A percentile compares a stretch with the other conserved stretches of the same genome.
phyloP scores from a whole-genome alignment of 768 basidiomycete species.

The Lactarius hatsudake region DNA sequence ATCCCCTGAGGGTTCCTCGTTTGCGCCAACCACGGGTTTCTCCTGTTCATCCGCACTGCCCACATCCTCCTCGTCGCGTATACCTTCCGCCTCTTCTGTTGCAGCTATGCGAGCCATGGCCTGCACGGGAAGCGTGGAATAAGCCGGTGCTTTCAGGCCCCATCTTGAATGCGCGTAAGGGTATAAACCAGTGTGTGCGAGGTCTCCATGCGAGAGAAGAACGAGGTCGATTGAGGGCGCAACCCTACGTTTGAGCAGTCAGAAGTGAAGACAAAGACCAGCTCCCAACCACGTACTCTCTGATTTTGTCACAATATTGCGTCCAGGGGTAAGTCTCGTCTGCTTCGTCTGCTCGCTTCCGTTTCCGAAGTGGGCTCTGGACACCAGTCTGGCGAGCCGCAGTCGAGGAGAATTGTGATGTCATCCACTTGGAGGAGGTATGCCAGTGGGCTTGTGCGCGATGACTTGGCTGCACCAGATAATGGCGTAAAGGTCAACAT shows the following conservation, averaged over 20 bases:
- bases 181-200: constrained; percentile 87
- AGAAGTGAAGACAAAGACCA: neutral
- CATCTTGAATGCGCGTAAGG: constrained; percentile 87
- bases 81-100: constrained; percentile 81
- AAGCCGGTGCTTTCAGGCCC: constrained; percentile 86
- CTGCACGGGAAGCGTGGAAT: constrained; percentile 92
- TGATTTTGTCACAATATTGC: constrained; percentile 61
- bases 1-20: constrained; percentile 30
- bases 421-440: constrained; percentile 95
- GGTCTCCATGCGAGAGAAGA: constrained; percentile 90
- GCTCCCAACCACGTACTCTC: constrained; percentile 52
- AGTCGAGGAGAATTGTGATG: constrained; percentile 89
- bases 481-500: constrained; percentile 97
- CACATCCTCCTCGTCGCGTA: constrained; percentile 72
- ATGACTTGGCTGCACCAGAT: constrained; percentile 75
- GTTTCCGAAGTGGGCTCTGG: constrained; percentile 46
- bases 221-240: constrained; percentile 86
- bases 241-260: constrained; percentile 45
- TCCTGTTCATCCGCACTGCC: constrained; percentile 24
- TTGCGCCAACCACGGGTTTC: neutral
- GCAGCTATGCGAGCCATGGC: constrained; percentile 93
- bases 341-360: constrained; percentile 35
- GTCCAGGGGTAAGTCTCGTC: constrained; percentile 49
- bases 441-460: constrained; percentile 60
- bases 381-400: constrained; percentile 86